Evolutionary conservation across 2,329 filamentous ascomycete genomes (phyloP).

Genomic region (Exophiala bonariae): DNA sequence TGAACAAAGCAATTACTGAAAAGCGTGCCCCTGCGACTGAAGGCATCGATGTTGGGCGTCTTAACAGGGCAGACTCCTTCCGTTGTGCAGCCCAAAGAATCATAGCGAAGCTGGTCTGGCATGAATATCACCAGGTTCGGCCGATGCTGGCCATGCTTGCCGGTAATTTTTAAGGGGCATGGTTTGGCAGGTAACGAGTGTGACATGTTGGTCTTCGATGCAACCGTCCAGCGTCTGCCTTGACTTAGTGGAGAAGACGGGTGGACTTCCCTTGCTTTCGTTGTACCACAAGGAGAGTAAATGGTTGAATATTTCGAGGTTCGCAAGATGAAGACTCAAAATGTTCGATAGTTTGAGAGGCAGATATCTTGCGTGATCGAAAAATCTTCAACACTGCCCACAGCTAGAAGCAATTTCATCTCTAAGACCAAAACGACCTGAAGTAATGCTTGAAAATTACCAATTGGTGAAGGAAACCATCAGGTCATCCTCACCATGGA

Average conservation of each 20-base stretch:
- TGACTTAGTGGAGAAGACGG: no score
- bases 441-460: no score
- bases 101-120: slow-evolving; percentile 51
- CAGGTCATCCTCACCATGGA: no score
- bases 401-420: no score
- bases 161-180: not conserved
- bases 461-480: no score
- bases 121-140: slow-evolving; percentile 40
- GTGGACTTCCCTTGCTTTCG: no score
- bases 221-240: not conserved
- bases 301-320: not conserved
- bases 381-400: no score
- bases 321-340: not conserved
- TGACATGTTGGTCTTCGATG: not conserved
- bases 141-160: slow-evolving; percentile 1
- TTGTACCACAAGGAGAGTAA: no score
- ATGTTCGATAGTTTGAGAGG: no score
- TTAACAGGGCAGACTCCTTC: slow-evolving; percentile 3
- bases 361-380: no score
- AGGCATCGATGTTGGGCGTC: slow-evolving; percentile 41
- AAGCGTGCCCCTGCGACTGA: slow-evolving; percentile 37
- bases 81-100: slow-evolving; percentile 41
- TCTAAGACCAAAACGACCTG: no score
- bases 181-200: slow-evolving; percentile 2
- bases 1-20: slow-evolving; percentile 51